Base-by-base conservation (phyloP, 192 early-diverging fungal species). In the Podila minutissima region DNA sequence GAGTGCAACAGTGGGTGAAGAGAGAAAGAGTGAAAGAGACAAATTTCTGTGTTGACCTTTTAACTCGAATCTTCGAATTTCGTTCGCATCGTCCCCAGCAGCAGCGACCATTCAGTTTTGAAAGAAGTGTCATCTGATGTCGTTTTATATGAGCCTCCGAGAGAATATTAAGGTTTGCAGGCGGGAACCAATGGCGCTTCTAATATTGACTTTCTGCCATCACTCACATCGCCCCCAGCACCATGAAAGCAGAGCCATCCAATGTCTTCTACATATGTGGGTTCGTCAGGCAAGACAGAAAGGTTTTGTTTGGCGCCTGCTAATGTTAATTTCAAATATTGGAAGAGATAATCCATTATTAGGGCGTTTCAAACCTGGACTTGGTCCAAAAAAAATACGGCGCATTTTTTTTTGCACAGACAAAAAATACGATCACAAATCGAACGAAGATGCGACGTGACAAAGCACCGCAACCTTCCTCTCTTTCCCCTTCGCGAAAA, bases 21-120 rank as follows among this genome's bases (percentile, higher is more conserved):
- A n/a, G n/a, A 12, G 62, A 64, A 46, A 64, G 37, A 46, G 38
- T 26, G 35, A 64, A 63, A 63, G 62, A 22, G 31, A 63, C 35
- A 63, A 22, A 63, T 24, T 1, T 46, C 20, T 3, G 4, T 26
- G 5, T 17, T n/a, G n/a, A 17, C 37, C 11, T 41, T 41, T 35
- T 26, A 20, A 24, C 62, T 38, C 33, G 24, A 64, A 37, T 35
- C 62, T 26, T 64, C 62, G 28, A 19, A 61, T 35, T n/a, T 32
- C n/a, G 59, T 32, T 61, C 5, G 59, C 59, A 61, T 61, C 59
- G 29, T 32, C 59, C 59, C 59, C 59, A 61, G 59, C 59, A 61
- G 59, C 59, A 61, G 38, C 38, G 38, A 33, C 33, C 59, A 61
- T 29, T 31, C 33, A 33, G 20, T 15, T 4, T 29, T 35, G 59